Base-by-base conservation (phyloP, 2,329 filamentous ascomycete species). In the Pezicula neosporulosa region DNA sequence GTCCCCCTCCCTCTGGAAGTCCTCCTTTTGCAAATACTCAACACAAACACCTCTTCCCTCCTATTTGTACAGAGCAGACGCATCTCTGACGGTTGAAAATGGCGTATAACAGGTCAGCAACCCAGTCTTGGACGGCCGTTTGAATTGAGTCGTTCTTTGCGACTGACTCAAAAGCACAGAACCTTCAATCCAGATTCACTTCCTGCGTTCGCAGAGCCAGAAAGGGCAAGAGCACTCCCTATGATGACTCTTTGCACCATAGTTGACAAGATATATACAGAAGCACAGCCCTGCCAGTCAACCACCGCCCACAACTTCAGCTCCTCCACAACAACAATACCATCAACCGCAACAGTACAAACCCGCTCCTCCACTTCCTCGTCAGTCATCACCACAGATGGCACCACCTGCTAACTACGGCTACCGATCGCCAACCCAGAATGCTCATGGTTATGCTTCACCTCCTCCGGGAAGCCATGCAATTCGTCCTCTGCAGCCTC, bases 101-200 rank as follows among this genome's bases (percentile, higher is more conserved):
- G 93, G 93, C 93, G 51, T 97, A 97, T 79, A 96, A 96, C 73
- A 85, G 30, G 30, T 33, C 7, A 33, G 30, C 30, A 33, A 33
- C 10, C 30, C 5, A 33, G 30, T 10, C 30, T 10, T 13, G 12
- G 30, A 33, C 6, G 30, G 12, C 7, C 30, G 30, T 33, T 7
- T 13, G 30, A 33, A 33, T 13, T 33, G 10, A 33, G 30, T 33
- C 8, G 30, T 33, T 33, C 30, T 33, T 33, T 33, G 30, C 30
- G 30, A 33, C 30, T 33, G 30, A 33, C 30, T 33, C 12, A 33
- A 10, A 13, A 33, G 3, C 12, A 13, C 7, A 33, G 85, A 70
- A 83, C 87, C 50, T 94, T 91, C 76, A 96, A 99, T 70, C 92
- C 92, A 33, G 93, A 99, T 76, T 89, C 91, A 68, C 83, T 99